Base-by-base conservation (phyloP, 306 rosid species). In the Pyrus pyrifolia region DNA sequence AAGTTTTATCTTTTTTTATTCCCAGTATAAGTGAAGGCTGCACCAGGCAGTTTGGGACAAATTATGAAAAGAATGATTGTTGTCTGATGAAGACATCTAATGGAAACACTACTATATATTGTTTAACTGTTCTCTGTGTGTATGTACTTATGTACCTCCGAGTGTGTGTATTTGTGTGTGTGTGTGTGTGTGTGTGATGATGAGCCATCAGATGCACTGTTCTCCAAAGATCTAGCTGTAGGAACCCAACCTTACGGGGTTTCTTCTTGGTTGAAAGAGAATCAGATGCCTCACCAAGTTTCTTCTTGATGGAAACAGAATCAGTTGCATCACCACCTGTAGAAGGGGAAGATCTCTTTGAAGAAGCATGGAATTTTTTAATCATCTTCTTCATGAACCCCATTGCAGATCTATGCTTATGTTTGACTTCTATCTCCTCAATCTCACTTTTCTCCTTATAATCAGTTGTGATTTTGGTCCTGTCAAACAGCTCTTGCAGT, bases 181-280 rank as follows among this genome's bases (percentile, higher is more conserved):
- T 44, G 42, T 68, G 76, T 44, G 42, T 68, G 76, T 30, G 69
- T 57, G 61, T 55, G 71, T 67, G 70, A 27, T 51, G 57, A 38
- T 65, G 59, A 52, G 79, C 76, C 42, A 52, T 55, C 35, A 76
- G 74, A 68, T 74, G 35, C 51, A 51, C 30, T 57, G 76, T 73
- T 76, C 46, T 61, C 55, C 59, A 66, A 78, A 82, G 81, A 80
- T 75, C 57, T 77, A 77, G 86, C 67, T 67, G 51, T 49, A 38
- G 25, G 85, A 73, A 65, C 80, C 89, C 58, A 81, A 92, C 99
- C 97, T 95, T 95, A 29, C 44, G 86, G 80, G 86, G 84, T 81
- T 83, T 92, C 85, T 85, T 92, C 83, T 87, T 86, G 73, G 68
- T 65, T 71, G 85, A 55, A 78, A 23, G 71, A 46, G 89, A 80